Base-by-base conservation (phyloP, 768 basidiomycete species). In the Amanita muscaria region DNA sequence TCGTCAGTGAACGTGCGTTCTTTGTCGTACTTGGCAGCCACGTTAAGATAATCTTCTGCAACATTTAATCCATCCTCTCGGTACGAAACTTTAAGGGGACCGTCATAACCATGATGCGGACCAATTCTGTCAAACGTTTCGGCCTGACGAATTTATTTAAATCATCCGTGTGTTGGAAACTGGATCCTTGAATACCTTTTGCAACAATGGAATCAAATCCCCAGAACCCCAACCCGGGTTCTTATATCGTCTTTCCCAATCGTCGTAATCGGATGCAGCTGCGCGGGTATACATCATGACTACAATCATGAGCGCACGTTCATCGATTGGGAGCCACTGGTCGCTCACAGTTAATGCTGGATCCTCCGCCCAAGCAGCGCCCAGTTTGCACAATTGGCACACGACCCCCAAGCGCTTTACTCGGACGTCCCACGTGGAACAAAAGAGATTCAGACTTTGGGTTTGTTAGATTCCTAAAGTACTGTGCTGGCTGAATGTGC, bases 171-270 rank as follows among this genome's bases (percentile, higher is more conserved):
- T 14, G 9, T 25, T 10, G 29, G 11, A 16, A n/a, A 12, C 18
- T 18, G 11, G 2, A 4, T 23, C 35, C 14, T 10, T 18, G 40
- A 42, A 6, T 45, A 74, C 82, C 69, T 81, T 80, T 49, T 64
- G 72, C 23, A 80, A 49, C 11, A 81, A 59, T 0, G 80, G 80
- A 23, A 83, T 70, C 4, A 84, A 53, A 21, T 75, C 63, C 38
- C 66, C 62, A 0, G 76, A 74, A 4, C 77, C 66, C 82, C 82
- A 84, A 1, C 80, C 81, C 1, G 69, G 58, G 53, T 82, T 81
- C 3, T 64, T 65, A 19, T 73, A 58, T 2, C 64, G 55, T 1
- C 47, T 60, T 53, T 73, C 71, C 81, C 80, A 83, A 40, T 76
- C 75, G 49, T 84, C 77, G 38, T 75, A 81, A 53, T 84, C 82